Evolutionary conservation across 257 asterid species (phyloP).

Genomic region (Capsicum baccatum): DNA sequence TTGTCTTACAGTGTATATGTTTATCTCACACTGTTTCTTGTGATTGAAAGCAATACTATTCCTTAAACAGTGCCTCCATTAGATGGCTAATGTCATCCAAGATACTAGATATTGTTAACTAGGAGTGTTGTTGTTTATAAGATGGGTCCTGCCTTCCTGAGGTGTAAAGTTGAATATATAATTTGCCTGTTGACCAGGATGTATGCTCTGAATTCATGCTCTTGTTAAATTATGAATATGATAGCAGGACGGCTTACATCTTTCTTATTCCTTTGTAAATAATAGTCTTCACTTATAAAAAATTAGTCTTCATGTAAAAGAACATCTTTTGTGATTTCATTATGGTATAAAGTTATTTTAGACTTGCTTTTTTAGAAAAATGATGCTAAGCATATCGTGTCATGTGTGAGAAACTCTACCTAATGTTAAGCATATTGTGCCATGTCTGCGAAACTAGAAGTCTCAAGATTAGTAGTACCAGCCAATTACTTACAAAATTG

Average conservation of each 20-base stretch:
- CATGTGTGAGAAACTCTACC: not conserved
- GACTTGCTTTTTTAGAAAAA: conserved; percentile 13
- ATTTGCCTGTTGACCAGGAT: conserved; percentile 13
- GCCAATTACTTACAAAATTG: not conserved
- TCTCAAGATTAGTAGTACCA: not conserved
- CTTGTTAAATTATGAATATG: not conserved
- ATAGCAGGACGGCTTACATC: not conserved
- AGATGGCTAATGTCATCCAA: conserved; percentile 5
- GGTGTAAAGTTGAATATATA: not conserved
- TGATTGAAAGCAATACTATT: conserved; percentile 23
- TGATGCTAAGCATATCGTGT: too few relatives aligned
- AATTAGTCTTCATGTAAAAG: not conserved
- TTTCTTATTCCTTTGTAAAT: not conserved
- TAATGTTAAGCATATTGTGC: not conserved
- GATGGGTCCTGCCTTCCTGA: not conserved
- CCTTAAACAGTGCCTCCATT: not conserved
- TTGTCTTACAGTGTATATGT: conserved; percentile 12
- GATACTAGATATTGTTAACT: not conserved
- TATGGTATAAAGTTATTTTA: conserved; percentile 9
- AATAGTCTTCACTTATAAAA: conserved; percentile 6
- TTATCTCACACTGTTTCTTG: conserved; percentile 1
- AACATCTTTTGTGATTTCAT: not conserved
- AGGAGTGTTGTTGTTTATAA: conserved; percentile 9
- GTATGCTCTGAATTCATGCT: not conserved
- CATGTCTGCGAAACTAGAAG: not conserved